Evolutionary conservation across 2,329 filamentous ascomycete genomes (phyloP).

Genomic region (Dothistroma septosporum): DNA sequence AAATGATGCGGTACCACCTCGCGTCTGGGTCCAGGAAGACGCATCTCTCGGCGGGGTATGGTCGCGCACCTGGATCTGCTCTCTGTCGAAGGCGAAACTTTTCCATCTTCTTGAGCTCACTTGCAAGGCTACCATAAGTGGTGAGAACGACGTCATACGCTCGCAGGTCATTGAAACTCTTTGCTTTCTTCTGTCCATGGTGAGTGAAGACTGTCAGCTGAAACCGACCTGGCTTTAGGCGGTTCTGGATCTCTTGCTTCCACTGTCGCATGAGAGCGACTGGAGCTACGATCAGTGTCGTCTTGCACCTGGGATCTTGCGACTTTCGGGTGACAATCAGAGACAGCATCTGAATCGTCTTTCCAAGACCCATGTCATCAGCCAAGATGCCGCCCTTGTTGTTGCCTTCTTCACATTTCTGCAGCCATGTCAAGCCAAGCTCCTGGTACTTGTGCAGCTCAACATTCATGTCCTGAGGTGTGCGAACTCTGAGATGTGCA

Average conservation of each 20-base stretch:
- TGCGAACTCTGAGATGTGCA: constrained; percentile 59
- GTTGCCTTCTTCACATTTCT: constrained; percentile 64
- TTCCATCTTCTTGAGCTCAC: constrained; percentile 62
- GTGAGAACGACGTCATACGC: constrained; percentile 72
- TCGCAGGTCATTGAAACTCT: constrained; percentile 58
- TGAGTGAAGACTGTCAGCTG: constrained; percentile 63
- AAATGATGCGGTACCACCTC: constrained; percentile 63
- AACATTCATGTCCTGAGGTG: constrained; percentile 64
- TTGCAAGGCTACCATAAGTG: constrained; percentile 68
- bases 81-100: constrained; percentile 49
- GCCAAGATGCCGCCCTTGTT: constrained; percentile 73
- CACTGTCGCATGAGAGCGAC: constrained; percentile 79
- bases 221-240: constrained; percentile 56
- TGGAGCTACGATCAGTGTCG: constrained; percentile 78
- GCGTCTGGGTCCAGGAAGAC: constrained; percentile 49
- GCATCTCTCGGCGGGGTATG: constrained; percentile 33
- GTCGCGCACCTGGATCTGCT: constrained; percentile 38
- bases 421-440: constrained; percentile 71
- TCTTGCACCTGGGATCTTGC: constrained; percentile 56
- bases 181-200: constrained; percentile 58
- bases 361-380: constrained; percentile 80
- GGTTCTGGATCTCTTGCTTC: constrained; percentile 71
- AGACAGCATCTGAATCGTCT: constrained; percentile 77
- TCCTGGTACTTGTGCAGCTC: constrained; percentile 78
- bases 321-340: constrained; percentile 69